Base-by-base conservation (phyloP, 2,329 filamentous ascomycete genomes). In the Xylaria sp. region DNA sequence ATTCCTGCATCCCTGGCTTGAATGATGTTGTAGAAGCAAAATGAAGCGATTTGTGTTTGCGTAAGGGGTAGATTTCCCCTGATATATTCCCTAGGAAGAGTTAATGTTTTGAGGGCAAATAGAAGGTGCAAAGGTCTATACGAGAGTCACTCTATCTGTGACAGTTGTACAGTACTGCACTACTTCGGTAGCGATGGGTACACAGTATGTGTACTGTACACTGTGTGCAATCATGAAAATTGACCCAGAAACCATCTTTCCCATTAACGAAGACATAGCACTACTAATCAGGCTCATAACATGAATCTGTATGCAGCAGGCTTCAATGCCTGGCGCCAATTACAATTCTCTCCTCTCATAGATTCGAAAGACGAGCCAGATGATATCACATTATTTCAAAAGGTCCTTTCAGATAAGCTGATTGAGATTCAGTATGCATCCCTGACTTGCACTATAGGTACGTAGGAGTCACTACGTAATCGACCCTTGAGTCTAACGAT, bases 291-390 rank as follows among this genome's bases (percentile, higher is more conserved):
- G 19, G 14, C 9, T 3, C 17, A 34, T 54, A n/a, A 45, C 11
- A 78, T 87, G 85, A 79, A 85, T 61, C 76, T 90, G 4, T 86
- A 85, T 74, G 86, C 83, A 50, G 72, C 84, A 2, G 88, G 88
- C 48, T 85, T 87, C 78, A 90, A 90, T 73, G 85, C 86, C 62
- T 90, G 85, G 85, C 77, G 79, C 64, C 87, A 90, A 72, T 81
- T 89, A 17, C 71, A 74, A 1, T 84, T 88, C 66, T 51, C 51
- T 7, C 12, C 59, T 48, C 14, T 47, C 1, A 48, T 55, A 9
- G 4, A 47, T 17, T 6, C 68, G 67, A 3, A 51, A 21, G 56
- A 74, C 1, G 82, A 86, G 48, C 81, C 83, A 3, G 76, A 82
- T 4, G 88, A 89, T 72, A 19, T 87, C 3, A 67, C 67, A 19